Conservation (phyloP, 768 basidiomycete genomes). For the Tricholoma furcatifolium region DNA sequence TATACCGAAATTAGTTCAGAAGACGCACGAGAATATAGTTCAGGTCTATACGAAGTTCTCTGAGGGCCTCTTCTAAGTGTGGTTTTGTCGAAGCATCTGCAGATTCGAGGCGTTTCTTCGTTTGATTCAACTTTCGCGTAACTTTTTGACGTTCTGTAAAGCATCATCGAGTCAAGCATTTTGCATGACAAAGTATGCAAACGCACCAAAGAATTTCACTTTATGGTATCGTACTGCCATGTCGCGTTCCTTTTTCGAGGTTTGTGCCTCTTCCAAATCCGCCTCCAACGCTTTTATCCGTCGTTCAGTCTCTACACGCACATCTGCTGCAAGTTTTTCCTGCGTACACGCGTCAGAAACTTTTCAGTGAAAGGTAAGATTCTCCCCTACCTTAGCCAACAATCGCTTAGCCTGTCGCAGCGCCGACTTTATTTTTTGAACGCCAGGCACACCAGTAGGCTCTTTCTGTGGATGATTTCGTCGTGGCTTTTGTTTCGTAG, state of each 20-base stretch:
- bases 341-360: conserved; percentile 22
- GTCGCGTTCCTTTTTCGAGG: conserved; percentile 64
- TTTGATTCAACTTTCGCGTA: conserved; percentile 68
- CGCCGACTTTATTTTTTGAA: conserved; percentile 84
- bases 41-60: conserved; percentile 76
- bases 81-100: conserved; percentile 35
- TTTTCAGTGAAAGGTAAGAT: not conserved
- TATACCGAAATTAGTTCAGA: not conserved
- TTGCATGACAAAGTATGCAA: not conserved
- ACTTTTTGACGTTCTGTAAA: conserved; percentile 83
- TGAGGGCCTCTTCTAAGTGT: conserved; percentile 47
- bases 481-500: conserved; percentile 25
- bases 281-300: conserved; percentile 71
- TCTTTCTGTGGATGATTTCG: conserved; percentile 25
- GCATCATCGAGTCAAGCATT: not conserved
- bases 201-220: conserved; percentile 90
- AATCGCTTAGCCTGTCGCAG: conserved; percentile 82
- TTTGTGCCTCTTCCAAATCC: conserved; percentile 67
- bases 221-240: conserved; percentile 82
- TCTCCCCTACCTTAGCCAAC: conserved; percentile 64
- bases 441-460: conserved; percentile 50
- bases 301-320: conserved; percentile 79
- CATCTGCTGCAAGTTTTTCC: conserved; percentile 84
- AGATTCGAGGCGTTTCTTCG: conserved; percentile 50
- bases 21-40: conserved; percentile 80